These are phyloP conservation scores for Pholiota adiposa DNA, from an alignment of 1,284 basidiomycete genomes.

Conservation along the genomic window DNA sequence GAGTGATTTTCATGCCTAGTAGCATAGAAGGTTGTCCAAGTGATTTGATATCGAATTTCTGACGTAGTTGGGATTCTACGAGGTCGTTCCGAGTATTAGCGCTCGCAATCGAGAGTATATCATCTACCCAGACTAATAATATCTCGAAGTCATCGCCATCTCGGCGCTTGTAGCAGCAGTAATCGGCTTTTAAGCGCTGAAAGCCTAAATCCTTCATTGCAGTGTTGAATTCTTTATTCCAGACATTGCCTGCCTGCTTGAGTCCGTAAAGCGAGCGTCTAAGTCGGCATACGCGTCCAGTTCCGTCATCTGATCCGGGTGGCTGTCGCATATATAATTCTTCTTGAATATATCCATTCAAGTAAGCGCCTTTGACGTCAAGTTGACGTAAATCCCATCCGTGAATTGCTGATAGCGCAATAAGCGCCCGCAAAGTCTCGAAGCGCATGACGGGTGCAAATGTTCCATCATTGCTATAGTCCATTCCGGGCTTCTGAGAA, in stretches of 20 bases:
- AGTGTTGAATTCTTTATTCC: slow-evolving; percentile 29
- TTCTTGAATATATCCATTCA: slow-evolving; percentile 32
- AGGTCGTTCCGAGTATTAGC: slow-evolving; percentile 6
- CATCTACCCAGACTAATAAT: no score
- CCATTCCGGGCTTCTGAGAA: no score
- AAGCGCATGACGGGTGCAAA: no score
- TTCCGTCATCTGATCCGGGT: slow-evolving; percentile 30
- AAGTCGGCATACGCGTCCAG: no score
- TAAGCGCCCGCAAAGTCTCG: slow-evolving; percentile 32
- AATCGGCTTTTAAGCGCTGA: slow-evolving; percentile 23
- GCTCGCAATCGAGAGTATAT: slow-evolving; percentile 10
- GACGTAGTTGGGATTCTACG: slow-evolving; percentile 11
- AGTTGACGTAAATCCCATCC: slow-evolving; percentile 34
- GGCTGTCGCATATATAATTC: slow-evolving; percentile 39
- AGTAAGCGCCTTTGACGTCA: slow-evolving; percentile 37
- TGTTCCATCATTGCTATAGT: no score
- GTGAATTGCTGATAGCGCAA: slow-evolving; percentile 34
- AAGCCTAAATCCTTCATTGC: slow-evolving; percentile 21
- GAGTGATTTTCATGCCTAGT: slow-evolving; percentile 24
- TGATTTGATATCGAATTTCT: slow-evolving; percentile 23
- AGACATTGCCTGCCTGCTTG: slow-evolving; percentile 34
- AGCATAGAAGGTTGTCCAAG: slow-evolving; percentile 23
- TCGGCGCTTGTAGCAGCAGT: slow-evolving; percentile 24
- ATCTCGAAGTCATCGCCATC: slow-evolving; percentile 16
- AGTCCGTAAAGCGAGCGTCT: slow-evolving; percentile 38